Conservation (phyloP, 108 stramenopile species). For the Cyclotella atomus region DNA sequence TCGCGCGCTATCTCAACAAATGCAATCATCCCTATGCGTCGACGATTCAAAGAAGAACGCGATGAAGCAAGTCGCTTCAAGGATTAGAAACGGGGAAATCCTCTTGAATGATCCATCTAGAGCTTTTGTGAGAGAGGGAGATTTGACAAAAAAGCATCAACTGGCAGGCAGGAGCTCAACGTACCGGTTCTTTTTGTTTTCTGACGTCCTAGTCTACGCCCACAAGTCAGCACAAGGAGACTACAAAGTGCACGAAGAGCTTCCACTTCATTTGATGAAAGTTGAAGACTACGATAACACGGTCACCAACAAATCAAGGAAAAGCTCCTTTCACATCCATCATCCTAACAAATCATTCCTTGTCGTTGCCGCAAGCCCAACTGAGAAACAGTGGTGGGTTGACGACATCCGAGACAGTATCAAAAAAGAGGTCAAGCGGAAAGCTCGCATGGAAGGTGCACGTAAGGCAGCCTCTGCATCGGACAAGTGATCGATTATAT, state of each 20-base stretch:
- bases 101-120: conserved; percentile 84
- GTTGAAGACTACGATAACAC: conserved; percentile 66
- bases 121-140: conserved; percentile 83
- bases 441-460: conserved; percentile 40
- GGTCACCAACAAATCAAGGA: conserved; percentile 43
- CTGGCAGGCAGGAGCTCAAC: conserved; percentile 73
- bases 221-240: conserved; percentile 49
- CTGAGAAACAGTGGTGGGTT: conserved; percentile 68
- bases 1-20: conserved; percentile 54
- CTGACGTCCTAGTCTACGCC: conserved; percentile 66
- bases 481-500: not conserved
- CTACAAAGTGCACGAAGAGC: conserved; percentile 83
- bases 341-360: conserved; percentile 93
- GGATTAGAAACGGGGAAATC: conserved; percentile 77
- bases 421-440: conserved; percentile 43
- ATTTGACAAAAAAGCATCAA: conserved; percentile 82
- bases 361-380: conserved; percentile 61
- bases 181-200: conserved; percentile 94
- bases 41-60: conserved; percentile 57
- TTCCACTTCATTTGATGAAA: conserved; percentile 87
- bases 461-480: conserved; percentile 12
- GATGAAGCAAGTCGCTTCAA: conserved; percentile 66
- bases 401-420: conserved; percentile 56
- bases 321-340: conserved; percentile 82
- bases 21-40: conserved; percentile 52